These are phyloP conservation scores for Petunia hybrid DNA, from an alignment of 305 asterid genomes.

Conservation along the genomic window DNA sequence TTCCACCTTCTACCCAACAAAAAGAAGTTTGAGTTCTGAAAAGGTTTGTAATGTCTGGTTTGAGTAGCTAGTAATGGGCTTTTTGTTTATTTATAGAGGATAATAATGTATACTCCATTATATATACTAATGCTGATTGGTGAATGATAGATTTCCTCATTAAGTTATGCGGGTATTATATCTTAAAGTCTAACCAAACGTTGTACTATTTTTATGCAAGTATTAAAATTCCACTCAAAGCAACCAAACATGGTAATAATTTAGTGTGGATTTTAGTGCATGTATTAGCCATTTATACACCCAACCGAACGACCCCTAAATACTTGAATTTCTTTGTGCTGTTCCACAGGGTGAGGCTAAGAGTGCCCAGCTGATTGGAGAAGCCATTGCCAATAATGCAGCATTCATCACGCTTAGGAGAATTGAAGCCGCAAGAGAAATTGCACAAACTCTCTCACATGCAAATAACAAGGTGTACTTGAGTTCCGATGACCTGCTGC, in stretches of 20 bases:
- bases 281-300: too few relatives aligned
- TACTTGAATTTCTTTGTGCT: neutral
- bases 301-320: too few relatives aligned
- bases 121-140: neutral
- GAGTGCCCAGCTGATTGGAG: conserved; percentile 92
- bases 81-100: neutral
- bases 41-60: neutral
- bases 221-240: neutral
- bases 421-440: conserved; percentile 88
- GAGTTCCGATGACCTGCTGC: conserved; percentile 75
- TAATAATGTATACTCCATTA: neutral
- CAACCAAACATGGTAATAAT: too few relatives aligned
- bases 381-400: conserved; percentile 81
- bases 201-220: too few relatives aligned
- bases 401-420: conserved; percentile 84
- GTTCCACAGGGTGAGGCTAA: conserved; percentile 81
- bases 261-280: too few relatives aligned
- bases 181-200: too few relatives aligned
- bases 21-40: neutral
- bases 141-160: too few relatives aligned
- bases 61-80: neutral
- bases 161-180: too few relatives aligned
- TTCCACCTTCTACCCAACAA: too few relatives aligned
- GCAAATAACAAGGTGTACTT: conserved; percentile 79
- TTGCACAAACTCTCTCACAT: conserved; percentile 60